Evolutionary conservation across 371 early-diverging fungal genomes (phyloP).

Genomic region (Amoeboradix gromovi): DNA sequence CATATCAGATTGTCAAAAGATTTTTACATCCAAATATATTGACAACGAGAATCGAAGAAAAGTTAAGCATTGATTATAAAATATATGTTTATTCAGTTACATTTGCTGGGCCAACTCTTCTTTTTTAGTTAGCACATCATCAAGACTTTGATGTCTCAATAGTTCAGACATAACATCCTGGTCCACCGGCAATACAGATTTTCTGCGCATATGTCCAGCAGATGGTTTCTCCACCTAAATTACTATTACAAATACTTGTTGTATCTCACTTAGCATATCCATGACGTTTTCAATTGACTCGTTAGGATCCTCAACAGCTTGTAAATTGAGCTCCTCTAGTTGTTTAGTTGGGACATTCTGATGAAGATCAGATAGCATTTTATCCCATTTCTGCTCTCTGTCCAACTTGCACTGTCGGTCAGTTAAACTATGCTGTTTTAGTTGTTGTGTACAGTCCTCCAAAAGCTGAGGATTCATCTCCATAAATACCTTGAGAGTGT

Average conservation of each 20-base stretch:
- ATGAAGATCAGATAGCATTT: background rate
- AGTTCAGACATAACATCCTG: conserved; percentile 47
- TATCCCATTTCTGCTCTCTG: background rate
- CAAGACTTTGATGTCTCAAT: conserved; percentile 47
- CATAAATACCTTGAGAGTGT: conserved; percentile 67
- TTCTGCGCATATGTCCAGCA: conserved; percentile 47
- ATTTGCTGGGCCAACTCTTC: background rate
- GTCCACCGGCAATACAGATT: conserved; percentile 69
- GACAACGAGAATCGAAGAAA: too few species aligned
- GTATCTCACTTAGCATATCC: conserved; percentile 4
- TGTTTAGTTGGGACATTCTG: background rate
- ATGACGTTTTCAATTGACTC: conserved; percentile 7
- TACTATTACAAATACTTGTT: conserved; percentile 2
- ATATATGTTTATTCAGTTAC: too few species aligned
- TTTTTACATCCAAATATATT: too few species aligned
- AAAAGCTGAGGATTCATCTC: conserved; percentile 61
- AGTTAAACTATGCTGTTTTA: background rate
- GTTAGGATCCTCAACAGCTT: conserved; percentile 39
- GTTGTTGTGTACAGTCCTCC: conserved; percentile 14
- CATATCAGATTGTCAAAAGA: too few species aligned
- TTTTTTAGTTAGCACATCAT: conserved; percentile 22
- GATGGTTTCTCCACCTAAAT: conserved; percentile 28
- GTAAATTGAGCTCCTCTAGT: conserved; percentile 21
- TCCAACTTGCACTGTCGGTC: background rate
- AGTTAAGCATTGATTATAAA: too few species aligned